A percentile compares a stretch with the other conserved stretches of the same genome.
Evolutionary conservation across 768 basidiomycete species (phyloP).

Genomic region (Amanita inopinata): DNA sequence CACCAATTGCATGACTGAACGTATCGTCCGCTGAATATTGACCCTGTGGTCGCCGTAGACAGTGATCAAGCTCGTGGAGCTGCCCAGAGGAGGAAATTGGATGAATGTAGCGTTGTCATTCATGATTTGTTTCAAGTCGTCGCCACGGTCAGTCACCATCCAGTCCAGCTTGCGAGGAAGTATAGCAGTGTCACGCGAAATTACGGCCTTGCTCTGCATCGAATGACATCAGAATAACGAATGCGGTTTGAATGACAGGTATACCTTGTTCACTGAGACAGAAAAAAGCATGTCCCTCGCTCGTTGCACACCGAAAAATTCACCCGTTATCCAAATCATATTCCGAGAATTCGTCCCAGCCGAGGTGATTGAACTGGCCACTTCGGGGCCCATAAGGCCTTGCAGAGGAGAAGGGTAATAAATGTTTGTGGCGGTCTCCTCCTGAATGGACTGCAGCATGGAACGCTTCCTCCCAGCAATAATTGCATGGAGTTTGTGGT

Average conservation of each 20-base stretch:
- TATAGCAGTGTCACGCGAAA: conserved; percentile 89
- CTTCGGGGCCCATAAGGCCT: conserved; percentile 69
- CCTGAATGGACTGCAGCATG: conserved; percentile 84
- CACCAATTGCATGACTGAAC: conserved; percentile 91
- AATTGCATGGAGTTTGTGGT: conserved; percentile 88
- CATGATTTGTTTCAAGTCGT: conserved; percentile 90
- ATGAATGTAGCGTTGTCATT: conserved; percentile 95
- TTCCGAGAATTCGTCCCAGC: conserved; percentile 38
- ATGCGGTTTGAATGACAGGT: conserved; percentile 13
- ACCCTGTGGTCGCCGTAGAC: conserved; percentile 92
- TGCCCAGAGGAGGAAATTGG: conserved; percentile 86
- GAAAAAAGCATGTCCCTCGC: conserved; percentile 94
- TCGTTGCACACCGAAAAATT: conserved; percentile 92
- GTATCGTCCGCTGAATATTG: conserved; percentile 89
- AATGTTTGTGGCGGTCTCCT: conserved; percentile 96
- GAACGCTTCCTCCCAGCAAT: conserved; percentile 83
- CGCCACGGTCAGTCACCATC: conserved; percentile 95
- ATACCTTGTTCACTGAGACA: conserved; percentile 76
- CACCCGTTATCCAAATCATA: conserved; percentile 92
- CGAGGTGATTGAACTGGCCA: conserved; percentile 30
- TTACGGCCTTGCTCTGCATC: conserved; percentile 72
- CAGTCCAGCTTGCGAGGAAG: conserved; percentile 96
- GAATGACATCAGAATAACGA: conserved; percentile 2
- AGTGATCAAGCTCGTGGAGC: conserved; percentile 85
- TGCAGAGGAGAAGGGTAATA: conserved; percentile 89